These are phyloP conservation scores for Kwoniella dejecticola DNA, from an alignment of 768 basidiomycete genomes.

Conservation along the genomic window DNA sequence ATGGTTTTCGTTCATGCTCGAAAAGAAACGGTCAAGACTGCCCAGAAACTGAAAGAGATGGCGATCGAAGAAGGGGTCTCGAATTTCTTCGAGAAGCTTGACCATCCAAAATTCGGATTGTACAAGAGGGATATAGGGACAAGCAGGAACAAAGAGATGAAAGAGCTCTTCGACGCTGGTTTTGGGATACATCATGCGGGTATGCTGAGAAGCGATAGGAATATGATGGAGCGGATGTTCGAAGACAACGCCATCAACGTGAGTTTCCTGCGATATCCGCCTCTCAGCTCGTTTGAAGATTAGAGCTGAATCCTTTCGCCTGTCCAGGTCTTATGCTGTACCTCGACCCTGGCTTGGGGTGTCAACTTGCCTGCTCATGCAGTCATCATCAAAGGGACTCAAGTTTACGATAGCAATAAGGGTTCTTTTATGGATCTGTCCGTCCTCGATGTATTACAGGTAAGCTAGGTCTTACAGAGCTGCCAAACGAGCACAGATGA, in stretches of 20 bases:
- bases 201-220: conserved; percentile 91
- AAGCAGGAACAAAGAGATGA: conserved; percentile 95
- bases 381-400: conserved; percentile 95
- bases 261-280: too few species aligned
- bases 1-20: conserved; percentile 99
- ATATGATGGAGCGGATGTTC: conserved; percentile 93
- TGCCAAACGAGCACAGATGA: not conserved
- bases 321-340: conserved; percentile 95
- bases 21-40: conserved; percentile 95
- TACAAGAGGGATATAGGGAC: conserved; percentile 77
- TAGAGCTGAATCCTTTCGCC: too few species aligned
- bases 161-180: conserved; percentile 82
- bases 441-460: conserved; percentile 84
- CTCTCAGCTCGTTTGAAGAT: not conserved
- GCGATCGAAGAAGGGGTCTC: conserved; percentile 69
- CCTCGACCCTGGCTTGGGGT: conserved; percentile 97
- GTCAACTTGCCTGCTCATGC: conserved; percentile 98
- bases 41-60: conserved; percentile 74
- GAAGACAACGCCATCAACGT: conserved; percentile 90
- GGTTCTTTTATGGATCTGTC: conserved; percentile 91
- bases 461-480: conserved; percentile 19
- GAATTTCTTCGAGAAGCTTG: conserved; percentile 78
- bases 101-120: conserved; percentile 73
- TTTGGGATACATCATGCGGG: conserved; percentile 99
- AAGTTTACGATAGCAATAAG: conserved; percentile 87